These are phyloP conservation scores for Aspergillus saccharolyticus DNA, from an alignment of 495 filamentous ascomycete species.

Conservation along the genomic window DNA sequence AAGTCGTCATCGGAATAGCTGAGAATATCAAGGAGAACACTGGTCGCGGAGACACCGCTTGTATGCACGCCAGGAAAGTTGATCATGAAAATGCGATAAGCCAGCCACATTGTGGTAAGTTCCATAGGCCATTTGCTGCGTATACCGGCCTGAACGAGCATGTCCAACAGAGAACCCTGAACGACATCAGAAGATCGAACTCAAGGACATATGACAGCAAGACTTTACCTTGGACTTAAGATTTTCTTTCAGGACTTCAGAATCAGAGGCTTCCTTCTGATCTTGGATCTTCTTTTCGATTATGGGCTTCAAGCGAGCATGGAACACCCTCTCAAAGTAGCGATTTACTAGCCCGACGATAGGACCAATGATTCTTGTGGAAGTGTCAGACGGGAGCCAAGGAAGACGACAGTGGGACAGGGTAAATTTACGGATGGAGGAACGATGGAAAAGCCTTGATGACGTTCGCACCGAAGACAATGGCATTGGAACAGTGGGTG, in stretches of 20 bases:
- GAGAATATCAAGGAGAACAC: slow-evolving; percentile 12
- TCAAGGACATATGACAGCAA: not conserved
- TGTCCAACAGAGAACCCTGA: slow-evolving; percentile 9
- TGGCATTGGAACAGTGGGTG: slow-evolving; percentile 12
- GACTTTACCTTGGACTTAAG: slow-evolving; percentile 3
- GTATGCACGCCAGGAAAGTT: slow-evolving; percentile 15
- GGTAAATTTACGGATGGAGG: not conserved
- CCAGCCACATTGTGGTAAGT: slow-evolving; percentile 9
- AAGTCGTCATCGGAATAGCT: slow-evolving; percentile 3
- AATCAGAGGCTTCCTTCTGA: slow-evolving; percentile 2
- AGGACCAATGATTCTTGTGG: slow-evolving; percentile 6
- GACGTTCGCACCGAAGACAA: slow-evolving; percentile 10
- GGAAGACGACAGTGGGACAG: not conserved
- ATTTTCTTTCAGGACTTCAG: slow-evolving; percentile 2
- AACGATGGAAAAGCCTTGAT: slow-evolving; percentile 14
- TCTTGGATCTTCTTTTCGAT: slow-evolving; percentile 7
- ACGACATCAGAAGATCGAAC: not conserved
- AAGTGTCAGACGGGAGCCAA: not conserved
- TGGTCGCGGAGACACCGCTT: slow-evolving; percentile 11
- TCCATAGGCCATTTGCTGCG: slow-evolving; percentile 14
- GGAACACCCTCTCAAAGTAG: slow-evolving; percentile 9
- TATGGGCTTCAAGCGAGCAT: slow-evolving; percentile 11
- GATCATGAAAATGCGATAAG: slow-evolving; percentile 14
- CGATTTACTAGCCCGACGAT: slow-evolving; percentile 11
- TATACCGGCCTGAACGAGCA: slow-evolving; percentile 10